Conservation (phyloP, 352 stramenopile species). For the Globisporangium megalacanthum region DNA sequence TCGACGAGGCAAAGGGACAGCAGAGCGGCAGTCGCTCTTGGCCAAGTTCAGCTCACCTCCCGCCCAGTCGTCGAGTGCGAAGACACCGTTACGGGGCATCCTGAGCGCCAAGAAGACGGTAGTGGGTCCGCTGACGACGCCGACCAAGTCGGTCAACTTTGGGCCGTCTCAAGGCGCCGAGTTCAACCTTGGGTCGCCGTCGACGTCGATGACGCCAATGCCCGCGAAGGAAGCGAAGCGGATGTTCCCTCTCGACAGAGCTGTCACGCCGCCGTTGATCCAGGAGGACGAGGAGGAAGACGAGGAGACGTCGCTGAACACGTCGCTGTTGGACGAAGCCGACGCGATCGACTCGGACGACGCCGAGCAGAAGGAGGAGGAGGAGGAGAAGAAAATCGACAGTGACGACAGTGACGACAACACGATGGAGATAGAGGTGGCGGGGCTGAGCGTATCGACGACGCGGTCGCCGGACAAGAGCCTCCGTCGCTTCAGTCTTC, state of each 20-base stretch:
- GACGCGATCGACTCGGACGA: slow-evolving; percentile 51
- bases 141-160: slow-evolving; percentile 83
- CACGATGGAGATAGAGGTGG: slow-evolving; percentile 5
- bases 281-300: slow-evolving; percentile 46
- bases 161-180: slow-evolving; percentile 69
- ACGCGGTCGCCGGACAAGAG: slow-evolving; percentile 25
- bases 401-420: slow-evolving; percentile 4
- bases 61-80: slow-evolving; percentile 13
- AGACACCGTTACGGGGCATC: slow-evolving; percentile 68
- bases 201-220: slow-evolving; percentile 87
- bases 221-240: slow-evolving; percentile 40
- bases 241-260: slow-evolving; percentile 62
- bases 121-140: slow-evolving; percentile 38
- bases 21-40: slow-evolving; percentile 6
- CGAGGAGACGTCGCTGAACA: slow-evolving; percentile 79
- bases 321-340: slow-evolving; percentile 73
- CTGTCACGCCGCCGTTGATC: slow-evolving; percentile 11
- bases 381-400: slow-evolving; percentile 7
- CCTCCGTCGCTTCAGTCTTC: slow-evolving; percentile 54
- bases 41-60: slow-evolving; percentile 12
- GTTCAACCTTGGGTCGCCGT: slow-evolving; percentile 75
- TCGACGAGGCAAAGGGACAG: neutral
- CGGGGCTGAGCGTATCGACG: slow-evolving; percentile 7
- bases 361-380: slow-evolving; percentile 18
- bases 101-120: slow-evolving; percentile 65